phyloP scores from a whole-genome alignment of 2,329 filamentous ascomycete species.

The Aspergillus sp. region DNA sequence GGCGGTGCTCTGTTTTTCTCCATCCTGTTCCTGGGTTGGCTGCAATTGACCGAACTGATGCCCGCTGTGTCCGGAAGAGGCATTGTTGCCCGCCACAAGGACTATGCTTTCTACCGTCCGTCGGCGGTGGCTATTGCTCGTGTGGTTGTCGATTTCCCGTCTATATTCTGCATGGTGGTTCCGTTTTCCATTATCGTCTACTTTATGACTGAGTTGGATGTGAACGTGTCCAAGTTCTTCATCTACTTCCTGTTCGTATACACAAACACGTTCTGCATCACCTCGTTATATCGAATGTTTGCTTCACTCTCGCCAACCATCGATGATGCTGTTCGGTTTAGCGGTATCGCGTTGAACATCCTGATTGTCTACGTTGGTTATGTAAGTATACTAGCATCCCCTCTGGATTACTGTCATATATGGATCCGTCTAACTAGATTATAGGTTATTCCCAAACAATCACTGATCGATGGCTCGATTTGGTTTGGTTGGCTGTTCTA shows the following conservation, averaged over 20 bases:
- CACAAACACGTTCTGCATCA: slow-evolving; percentile 54
- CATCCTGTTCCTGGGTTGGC: slow-evolving; percentile 58
- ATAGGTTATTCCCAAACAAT: slow-evolving; percentile 49
- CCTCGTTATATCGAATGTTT: slow-evolving; percentile 58
- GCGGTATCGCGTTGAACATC: slow-evolving; percentile 53
- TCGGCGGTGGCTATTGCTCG: slow-evolving; percentile 56
- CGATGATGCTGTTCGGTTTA: slow-evolving; percentile 58
- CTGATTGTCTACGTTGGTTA: slow-evolving; percentile 59
- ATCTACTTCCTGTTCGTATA: slow-evolving; percentile 59
- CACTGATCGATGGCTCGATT: slow-evolving; percentile 50
- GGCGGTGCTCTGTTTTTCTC: slow-evolving; percentile 60
- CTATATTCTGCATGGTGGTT: slow-evolving; percentile 51
- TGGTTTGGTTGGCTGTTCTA: slow-evolving; percentile 60
- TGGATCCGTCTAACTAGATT: no score
- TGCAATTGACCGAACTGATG: slow-evolving; percentile 71
- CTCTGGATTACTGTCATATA: no score
- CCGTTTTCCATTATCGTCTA: slow-evolving; percentile 58
- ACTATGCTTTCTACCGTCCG: slow-evolving; percentile 63
- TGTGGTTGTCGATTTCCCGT: slow-evolving; percentile 55
- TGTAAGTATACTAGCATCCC: slow-evolving; percentile 25
- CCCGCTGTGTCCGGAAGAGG: slow-evolving; percentile 63
- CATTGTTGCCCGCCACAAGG: slow-evolving; percentile 60
- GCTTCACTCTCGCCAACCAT: slow-evolving; percentile 56
- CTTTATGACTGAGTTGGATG: slow-evolving; percentile 54
- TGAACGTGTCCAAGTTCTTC: slow-evolving; percentile 56